These are phyloP conservation scores for Amanita subjunquillea DNA, from an alignment of 768 basidiomycete species.

Conservation along the genomic window DNA sequence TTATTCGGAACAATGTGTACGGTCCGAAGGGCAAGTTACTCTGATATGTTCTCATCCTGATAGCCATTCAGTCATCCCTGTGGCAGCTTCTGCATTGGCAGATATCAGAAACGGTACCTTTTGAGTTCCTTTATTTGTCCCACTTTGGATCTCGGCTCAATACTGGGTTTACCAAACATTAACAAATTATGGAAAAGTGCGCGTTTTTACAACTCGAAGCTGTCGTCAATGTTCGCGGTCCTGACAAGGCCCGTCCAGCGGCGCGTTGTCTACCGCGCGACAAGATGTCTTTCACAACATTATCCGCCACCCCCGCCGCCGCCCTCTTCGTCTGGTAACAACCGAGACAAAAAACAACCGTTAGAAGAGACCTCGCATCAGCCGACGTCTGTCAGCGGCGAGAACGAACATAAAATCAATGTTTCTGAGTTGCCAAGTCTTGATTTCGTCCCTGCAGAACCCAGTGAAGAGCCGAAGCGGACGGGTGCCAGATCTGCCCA, in stretches of 20 bases:
- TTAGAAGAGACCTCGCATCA: neutral
- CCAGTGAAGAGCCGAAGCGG: conserved; percentile 30
- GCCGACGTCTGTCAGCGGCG: neutral
- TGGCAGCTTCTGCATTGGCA: neutral
- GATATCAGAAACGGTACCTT: neutral
- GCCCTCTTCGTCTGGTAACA: conserved; percentile 3
- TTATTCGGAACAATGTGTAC: too few relatives aligned
- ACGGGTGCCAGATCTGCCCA: conserved; percentile 76
- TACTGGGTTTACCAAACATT: neutral
- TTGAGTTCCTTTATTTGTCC: neutral
- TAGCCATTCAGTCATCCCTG: neutral
- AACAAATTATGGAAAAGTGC: neutral
- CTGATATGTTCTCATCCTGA: neutral
- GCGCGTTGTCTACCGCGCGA: conserved; percentile 19
- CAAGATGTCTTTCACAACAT: conserved; percentile 25
- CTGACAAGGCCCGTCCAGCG: conserved; percentile 25
- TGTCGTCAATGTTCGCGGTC: conserved; percentile 11
- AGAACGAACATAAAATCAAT: neutral
- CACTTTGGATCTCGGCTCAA: neutral
- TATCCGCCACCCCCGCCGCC: conserved; percentile 13
- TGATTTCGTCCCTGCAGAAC: conserved; percentile 53
- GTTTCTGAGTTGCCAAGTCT: conserved; percentile 33
- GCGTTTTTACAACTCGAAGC: conserved; percentile 2
- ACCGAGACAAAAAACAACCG: neutral
- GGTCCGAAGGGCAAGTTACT: too few relatives aligned